A percentile compares a stretch with the other conserved stretches of the same genome.
Conservation (phyloP, 108 stramenopile species). For the Nitzschia sp. region DNA sequence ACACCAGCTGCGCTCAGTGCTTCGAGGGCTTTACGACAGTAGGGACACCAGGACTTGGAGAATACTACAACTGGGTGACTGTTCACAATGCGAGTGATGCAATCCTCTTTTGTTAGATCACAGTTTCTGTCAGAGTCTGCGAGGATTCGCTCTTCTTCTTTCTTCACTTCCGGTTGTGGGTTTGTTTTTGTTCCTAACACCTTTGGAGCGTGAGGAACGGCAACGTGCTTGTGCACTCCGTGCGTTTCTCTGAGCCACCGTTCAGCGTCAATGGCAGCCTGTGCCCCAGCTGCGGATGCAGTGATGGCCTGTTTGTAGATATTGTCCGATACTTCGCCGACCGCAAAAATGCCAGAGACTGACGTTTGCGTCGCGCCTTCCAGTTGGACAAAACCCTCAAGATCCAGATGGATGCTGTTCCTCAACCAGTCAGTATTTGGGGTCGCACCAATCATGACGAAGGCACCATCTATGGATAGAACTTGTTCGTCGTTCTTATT, state of each 20-base stretch:
- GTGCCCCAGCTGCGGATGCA: conserved; percentile 84
- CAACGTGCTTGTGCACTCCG: neutral
- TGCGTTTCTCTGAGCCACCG: conserved; percentile 83
- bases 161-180: neutral
- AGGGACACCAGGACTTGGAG: conserved; percentile 55
- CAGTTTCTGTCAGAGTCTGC: conserved; percentile 20
- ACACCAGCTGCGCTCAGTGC: conserved; percentile 46
- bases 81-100: conserved; percentile 52
- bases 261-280: conserved; percentile 91
- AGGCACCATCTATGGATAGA: conserved; percentile 58
- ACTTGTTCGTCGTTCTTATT: conserved; percentile 4
- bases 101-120: conserved; percentile 50
- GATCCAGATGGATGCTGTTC: conserved; percentile 55
- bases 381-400: conserved; percentile 65
- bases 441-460: conserved; percentile 90
- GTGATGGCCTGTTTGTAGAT: conserved; percentile 92
- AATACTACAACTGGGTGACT: conserved; percentile 74
- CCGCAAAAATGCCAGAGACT: conserved; percentile 87
- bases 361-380: conserved; percentile 50
- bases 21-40: conserved; percentile 67
- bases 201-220: neutral
- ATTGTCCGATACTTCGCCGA: conserved; percentile 85
- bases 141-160: neutral
- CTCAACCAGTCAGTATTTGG: conserved; percentile 81
- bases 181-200: neutral